Percentiles rank a stretch among this genome's conserved stretches.
These are phyloP conservation scores for Lactuca saligna DNA, from an alignment of 129 eudicot species.

Conservation along the genomic window DNA sequence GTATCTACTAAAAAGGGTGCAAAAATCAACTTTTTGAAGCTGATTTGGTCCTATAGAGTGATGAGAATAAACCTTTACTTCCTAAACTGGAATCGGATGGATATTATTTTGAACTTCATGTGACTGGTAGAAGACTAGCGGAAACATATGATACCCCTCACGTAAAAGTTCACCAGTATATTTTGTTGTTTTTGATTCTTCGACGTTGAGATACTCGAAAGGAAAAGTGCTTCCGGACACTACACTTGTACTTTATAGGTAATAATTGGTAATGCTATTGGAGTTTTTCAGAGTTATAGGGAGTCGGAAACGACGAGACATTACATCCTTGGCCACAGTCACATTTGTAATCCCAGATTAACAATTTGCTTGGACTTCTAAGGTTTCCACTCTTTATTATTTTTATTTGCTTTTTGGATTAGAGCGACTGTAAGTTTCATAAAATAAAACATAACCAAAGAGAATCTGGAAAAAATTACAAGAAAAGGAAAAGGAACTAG, in stretches of 20 bases:
- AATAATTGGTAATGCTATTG: slow-evolving; percentile 13
- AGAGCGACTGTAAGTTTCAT: too few relatives aligned
- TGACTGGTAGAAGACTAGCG: slow-evolving; percentile 83
- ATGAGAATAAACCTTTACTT: slow-evolving; percentile 82
- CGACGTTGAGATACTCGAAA: slow-evolving; percentile 69
- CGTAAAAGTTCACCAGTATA: slow-evolving; percentile 94
- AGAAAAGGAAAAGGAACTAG: too few relatives aligned
- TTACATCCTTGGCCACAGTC: too few relatives aligned
- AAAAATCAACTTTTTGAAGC: slow-evolving; percentile 62
- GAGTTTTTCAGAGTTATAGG: not conserved
- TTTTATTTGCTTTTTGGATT: too few relatives aligned
- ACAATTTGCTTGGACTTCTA: too few relatives aligned
- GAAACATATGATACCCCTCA: slow-evolving; percentile 97
- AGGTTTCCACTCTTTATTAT: too few relatives aligned
- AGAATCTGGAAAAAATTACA: too few relatives aligned
- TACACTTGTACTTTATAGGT: slow-evolving; percentile 61
- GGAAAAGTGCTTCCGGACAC: slow-evolving; percentile 93
- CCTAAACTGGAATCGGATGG: slow-evolving; percentile 58
- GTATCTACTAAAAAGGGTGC: slow-evolving; percentile 64
- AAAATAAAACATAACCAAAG: too few relatives aligned
- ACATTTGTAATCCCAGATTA: too few relatives aligned
- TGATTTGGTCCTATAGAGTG: slow-evolving; percentile 93
- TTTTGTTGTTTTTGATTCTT: slow-evolving; percentile 94
- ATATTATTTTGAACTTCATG: slow-evolving; percentile 71
- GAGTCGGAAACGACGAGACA: too few relatives aligned